Conservation (phyloP, 2,329 filamentous ascomycete species). For the Arthrobotrys entomopaga region DNA sequence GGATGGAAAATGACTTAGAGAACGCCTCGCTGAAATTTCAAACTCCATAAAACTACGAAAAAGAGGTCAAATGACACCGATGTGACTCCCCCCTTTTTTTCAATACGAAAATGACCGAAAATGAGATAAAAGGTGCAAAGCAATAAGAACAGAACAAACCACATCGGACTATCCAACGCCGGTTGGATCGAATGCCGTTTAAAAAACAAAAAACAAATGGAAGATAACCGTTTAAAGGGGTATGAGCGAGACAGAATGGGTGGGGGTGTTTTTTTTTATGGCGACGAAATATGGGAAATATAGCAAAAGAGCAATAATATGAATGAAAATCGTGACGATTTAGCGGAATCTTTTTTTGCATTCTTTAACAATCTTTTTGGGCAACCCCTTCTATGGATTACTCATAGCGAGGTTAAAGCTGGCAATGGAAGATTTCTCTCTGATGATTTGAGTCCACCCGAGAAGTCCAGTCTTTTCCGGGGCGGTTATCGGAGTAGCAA, state of each 20-base stretch:
- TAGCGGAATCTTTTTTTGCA: neutral
- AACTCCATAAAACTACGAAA: slow-evolving; percentile 33
- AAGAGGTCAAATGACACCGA: slow-evolving; percentile 52
- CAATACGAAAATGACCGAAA: slow-evolving; percentile 1
- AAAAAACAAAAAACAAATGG: slow-evolving; percentile 11
- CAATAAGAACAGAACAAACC: slow-evolving; percentile 10
- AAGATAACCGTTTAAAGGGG: slow-evolving; percentile 3
- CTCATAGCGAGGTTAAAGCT: slow-evolving; percentile 54
- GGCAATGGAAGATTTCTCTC: slow-evolving; percentile 61
- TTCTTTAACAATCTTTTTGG: slow-evolving; percentile 16
- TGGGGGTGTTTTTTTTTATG: neutral
- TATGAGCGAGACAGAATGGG: neutral
- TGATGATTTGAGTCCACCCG: slow-evolving; percentile 65
- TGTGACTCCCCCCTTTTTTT: slow-evolving; percentile 51
- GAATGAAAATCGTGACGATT: slow-evolving; percentile 20
- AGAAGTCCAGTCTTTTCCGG: slow-evolving; percentile 68
- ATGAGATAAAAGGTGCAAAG: slow-evolving; percentile 20
- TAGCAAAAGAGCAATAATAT: slow-evolving; percentile 2
- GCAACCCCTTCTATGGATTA: slow-evolving; percentile 50
- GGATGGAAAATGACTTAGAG: slow-evolving; percentile 24
- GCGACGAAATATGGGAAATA: neutral
- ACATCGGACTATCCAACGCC: slow-evolving; percentile 24
- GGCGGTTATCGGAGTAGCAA: slow-evolving; percentile 57
- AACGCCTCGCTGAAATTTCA: slow-evolving; percentile 52
- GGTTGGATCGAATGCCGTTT: slow-evolving; percentile 5